Conservation (phyloP, 2,329 filamentous ascomycete genomes). For the Penicillium sclerotigenum region DNA sequence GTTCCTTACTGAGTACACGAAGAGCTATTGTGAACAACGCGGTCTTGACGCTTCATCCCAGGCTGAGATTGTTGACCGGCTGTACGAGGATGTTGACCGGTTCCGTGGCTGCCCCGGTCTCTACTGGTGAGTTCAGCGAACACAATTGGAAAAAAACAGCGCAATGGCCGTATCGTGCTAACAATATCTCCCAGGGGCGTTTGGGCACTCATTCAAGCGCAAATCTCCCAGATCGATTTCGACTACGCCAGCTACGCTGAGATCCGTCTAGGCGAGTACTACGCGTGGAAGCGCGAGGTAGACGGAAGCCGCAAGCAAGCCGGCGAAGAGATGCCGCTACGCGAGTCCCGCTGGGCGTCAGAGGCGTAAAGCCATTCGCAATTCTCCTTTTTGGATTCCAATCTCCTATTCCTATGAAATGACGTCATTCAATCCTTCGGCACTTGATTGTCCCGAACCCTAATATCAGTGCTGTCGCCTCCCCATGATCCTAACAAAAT, state of each 20-base stretch:
- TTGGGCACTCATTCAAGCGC: conserved; percentile 92
- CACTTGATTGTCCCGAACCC: not conserved
- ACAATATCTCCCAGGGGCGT: conserved; percentile 67
- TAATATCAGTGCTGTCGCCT: not conserved
- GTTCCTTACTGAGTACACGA: conserved; percentile 81
- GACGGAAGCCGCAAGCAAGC: conserved; percentile 58
- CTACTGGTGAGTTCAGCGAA: conserved; percentile 52
- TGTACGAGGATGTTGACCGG: conserved; percentile 77
- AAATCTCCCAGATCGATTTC: conserved; percentile 92
- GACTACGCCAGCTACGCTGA: conserved; percentile 94
- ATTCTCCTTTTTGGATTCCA: not conserved
- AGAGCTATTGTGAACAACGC: conserved; percentile 62
- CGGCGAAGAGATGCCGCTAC: conserved; percentile 62
- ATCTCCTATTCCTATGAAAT: not conserved
- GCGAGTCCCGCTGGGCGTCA: conserved; percentile 78
- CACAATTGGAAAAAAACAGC: not conserved
- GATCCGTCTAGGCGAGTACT: conserved; percentile 82
- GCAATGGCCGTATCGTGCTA: not conserved
- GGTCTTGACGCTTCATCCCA: conserved; percentile 42
- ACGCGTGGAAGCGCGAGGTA: conserved; percentile 77
- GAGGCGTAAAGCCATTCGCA: conserved; percentile 34
- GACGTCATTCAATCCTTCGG: not conserved
- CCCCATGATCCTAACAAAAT: not conserved
- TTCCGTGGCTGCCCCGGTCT: conserved; percentile 90
- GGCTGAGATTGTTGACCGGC: conserved; percentile 62